These are phyloP conservation scores for Nitzschia putrida DNA, from an alignment of 108 stramenopile species.

Conservation along the genomic window DNA sequence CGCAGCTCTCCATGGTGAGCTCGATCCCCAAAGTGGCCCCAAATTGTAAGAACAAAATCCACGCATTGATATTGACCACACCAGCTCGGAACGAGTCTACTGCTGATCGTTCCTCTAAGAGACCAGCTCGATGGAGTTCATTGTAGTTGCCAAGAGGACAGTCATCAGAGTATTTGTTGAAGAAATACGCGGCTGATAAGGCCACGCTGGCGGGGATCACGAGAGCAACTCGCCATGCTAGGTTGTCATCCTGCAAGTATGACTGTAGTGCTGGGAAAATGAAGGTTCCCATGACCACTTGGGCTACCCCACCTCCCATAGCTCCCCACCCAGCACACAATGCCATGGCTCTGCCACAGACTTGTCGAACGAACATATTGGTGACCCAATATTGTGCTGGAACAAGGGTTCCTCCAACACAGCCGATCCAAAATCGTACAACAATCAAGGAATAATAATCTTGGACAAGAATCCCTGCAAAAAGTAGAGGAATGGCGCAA, in stretches of 20 bases:
- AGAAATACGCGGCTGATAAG: constrained; percentile 41
- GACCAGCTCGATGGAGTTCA: constrained; percentile 50
- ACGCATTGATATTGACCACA: constrained; percentile 59
- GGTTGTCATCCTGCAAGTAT: constrained; percentile 12
- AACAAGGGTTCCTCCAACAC: constrained; percentile 54
- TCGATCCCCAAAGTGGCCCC: constrained; percentile 69
- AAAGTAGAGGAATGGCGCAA: constrained; percentile 27
- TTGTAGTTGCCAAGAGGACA: constrained; percentile 64
- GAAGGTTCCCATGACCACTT: constrained; percentile 62
- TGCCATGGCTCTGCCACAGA: constrained; percentile 64
- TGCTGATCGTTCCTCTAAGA: constrained; percentile 53
- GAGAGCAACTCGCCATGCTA: constrained; percentile 60
- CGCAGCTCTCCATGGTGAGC: constrained; percentile 61
- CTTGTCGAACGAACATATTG: constrained; percentile 54
- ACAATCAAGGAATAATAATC: constrained; percentile 29
- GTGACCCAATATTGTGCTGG: constrained; percentile 67
- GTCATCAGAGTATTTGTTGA: constrained; percentile 55
- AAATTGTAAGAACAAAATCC: constrained; percentile 68
- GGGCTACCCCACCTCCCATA: constrained; percentile 69
- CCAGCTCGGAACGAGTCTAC: constrained; percentile 49
- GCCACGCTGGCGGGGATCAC: constrained; percentile 55
- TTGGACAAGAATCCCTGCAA: constrained; percentile 45
- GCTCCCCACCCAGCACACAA: constrained; percentile 70
- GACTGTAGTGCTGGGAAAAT: constrained; percentile 17
- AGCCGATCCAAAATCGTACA: constrained; percentile 58